Conservation (phyloP, 345 rosid genomes). For the Citrus trifoliata region DNA sequence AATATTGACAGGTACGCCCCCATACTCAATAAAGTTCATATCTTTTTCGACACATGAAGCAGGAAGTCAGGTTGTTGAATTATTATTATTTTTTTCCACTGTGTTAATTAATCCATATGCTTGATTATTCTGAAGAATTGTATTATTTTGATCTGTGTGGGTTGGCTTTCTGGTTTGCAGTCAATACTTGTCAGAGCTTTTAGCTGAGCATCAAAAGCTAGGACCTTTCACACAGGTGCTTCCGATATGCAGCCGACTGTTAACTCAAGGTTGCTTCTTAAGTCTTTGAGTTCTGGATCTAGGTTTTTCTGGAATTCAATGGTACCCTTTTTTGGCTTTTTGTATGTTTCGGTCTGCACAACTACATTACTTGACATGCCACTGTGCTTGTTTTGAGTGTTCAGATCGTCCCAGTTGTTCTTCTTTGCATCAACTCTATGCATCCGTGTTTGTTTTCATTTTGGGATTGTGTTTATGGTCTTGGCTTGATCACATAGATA, state of each 20-base stretch:
- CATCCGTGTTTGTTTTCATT: not conserved
- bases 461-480: not conserved
- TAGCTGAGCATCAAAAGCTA: constrained; percentile 96
- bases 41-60: not conserved
- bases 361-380: not conserved
- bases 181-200: constrained; percentile 83
- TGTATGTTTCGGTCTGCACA: not conserved
- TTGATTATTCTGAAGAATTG: constrained; percentile 1
- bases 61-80: not conserved
- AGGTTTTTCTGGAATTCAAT: constrained; percentile 24
- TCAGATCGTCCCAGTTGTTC: constrained; percentile 23
- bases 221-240: constrained; percentile 95
- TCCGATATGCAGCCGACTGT: constrained; percentile 85
- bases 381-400: constrained; percentile 7
- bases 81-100: not conserved
- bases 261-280: constrained; percentile 74
- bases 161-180: constrained; percentile 34
- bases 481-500: constrained; percentile 15
- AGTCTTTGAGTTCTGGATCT: constrained; percentile 54
- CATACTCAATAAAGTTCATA: not conserved
- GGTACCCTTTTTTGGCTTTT: not conserved
- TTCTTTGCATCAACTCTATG: not conserved
- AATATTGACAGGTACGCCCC: constrained; percentile 70
- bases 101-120: not conserved
- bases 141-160: constrained; percentile 37